Evolutionary conservation across 2,329 filamentous ascomycete genomes (phyloP), one percentile per base, ranked within the genome.

Genomic region (Trichophyton verrucosum): DNA sequence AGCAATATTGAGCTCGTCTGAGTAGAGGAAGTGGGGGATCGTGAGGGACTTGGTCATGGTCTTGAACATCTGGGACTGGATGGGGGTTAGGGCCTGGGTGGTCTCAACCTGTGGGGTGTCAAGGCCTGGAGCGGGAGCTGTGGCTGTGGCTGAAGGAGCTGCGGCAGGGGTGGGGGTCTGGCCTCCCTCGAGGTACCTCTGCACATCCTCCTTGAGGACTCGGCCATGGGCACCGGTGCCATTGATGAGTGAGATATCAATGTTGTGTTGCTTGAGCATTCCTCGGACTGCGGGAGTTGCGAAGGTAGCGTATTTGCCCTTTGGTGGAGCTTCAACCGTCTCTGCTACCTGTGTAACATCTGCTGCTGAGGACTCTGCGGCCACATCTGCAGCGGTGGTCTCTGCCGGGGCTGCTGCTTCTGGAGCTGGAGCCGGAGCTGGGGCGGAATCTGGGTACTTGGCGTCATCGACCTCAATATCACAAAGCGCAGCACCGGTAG

Each of bases 21-120:
- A 87, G 76, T 95, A 99, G 63, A 97, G 83, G 76, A 99, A 96
- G 75, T 97, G 94, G 0, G 94, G 94, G 68, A 96, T 97, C 58
- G 76, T 83, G 64, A 99, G 81, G 1, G 92, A 96, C 62, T 85
- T 85, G 13, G 92, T 96, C 94, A 99, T 99, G 63, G 86, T 82
- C 77, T 95, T 96, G 84, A 96, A 97, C 94, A 99, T 99, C 71
- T 90, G 87, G 42, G 83, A 81, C 76, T 97, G 92, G 13, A 89
- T 87, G 42, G 86, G 86, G 11, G 89, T 89, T 63, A 99, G 78
- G 61, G 82, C 78, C 36, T 86, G 80, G 1, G 79, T 74, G 7
- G 85, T 87, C 74, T 97, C 94, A 60, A 77, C 77, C 72, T 88
- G 86, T 46, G 68, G 69, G 46, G 70, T 63, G 30, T 53, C 27